Percentiles rank a stretch among this genome's conserved stretches.
These are phyloP conservation scores for Xylaria flabelliformis DNA, from an alignment of 495 filamentous ascomycete genomes.

Conservation along the genomic window DNA sequence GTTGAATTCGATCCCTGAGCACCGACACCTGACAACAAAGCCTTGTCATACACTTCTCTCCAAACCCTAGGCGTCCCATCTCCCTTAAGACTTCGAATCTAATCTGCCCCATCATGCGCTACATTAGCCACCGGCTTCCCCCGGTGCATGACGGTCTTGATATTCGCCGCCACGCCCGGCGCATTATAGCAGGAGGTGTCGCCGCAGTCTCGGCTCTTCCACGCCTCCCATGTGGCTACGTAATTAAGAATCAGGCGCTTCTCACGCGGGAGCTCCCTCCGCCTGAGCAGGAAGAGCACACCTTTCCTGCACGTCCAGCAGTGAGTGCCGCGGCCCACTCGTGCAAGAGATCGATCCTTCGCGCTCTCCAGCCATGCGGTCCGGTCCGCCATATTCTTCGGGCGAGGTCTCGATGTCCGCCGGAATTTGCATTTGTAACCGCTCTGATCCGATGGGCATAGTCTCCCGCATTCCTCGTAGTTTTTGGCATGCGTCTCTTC, in stretches of 20 bases:
- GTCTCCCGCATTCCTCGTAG: background rate
- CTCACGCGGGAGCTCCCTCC: constrained; percentile 4
- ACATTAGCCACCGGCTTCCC: constrained; percentile 1
- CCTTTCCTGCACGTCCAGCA: constrained; percentile 20
- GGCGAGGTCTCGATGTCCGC: background rate
- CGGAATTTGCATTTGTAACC: background rate
- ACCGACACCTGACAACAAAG: constrained; percentile 25
- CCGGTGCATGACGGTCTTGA: background rate
- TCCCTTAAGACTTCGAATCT: background rate
- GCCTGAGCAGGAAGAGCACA: constrained; percentile 10
- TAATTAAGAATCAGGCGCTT: background rate
- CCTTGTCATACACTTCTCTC: constrained; percentile 27
- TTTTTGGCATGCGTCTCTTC: background rate
- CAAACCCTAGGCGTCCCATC: constrained; percentile 5
- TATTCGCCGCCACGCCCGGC: background rate
- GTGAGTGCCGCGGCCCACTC: constrained; percentile 4
- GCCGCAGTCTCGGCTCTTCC: constrained; percentile 34
- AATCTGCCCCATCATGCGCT: constrained; percentile 18
- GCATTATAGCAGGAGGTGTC: constrained; percentile 29
- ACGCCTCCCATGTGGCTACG: constrained; percentile 23
- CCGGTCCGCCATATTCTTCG: background rate
- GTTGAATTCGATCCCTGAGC: constrained; percentile 5
- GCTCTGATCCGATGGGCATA: background rate
- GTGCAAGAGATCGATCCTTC: constrained; percentile 2
- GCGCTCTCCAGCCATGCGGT: background rate